Base-by-base conservation (phyloP, 2,329 filamentous ascomycete species). In the Penicillium hesseltinei region DNA sequence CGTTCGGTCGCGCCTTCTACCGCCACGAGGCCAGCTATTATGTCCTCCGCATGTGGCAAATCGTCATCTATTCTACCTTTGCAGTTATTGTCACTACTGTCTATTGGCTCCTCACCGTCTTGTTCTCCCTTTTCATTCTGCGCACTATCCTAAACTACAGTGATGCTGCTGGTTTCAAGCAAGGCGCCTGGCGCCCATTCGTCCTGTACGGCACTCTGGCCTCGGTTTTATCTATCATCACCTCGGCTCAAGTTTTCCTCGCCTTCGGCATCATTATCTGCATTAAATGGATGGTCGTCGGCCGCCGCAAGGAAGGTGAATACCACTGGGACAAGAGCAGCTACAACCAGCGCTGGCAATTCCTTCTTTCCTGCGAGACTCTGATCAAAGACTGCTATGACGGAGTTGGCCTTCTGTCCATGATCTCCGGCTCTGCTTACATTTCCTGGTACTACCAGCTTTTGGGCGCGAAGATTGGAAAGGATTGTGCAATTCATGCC, bases 321-420 rank as follows among this genome's bases (percentile, higher is more conserved):
- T 83, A 83, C 62, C 80, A 84, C 68, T 85, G 82, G 82, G 83
- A 85, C 65, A 80, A 80, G 67, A 79, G 73, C 21, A 73, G 76
- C 17, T 85, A 84, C 70, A 84, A 82, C 68, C 83, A 85, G 63
- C 78, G 81, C 35, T 85, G 82, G 82, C 82, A 85, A 64, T 65
- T 84, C 9, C 82, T 81, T 64, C 73, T 84, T 3, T 75, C 76
- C 31, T 75, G 83, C 38, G 82, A 84, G 70, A 75, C 75, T 19
- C 68, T 85, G 3, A 77, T 81, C 2, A 74, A 79, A 9, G 71
- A 77, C 40, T 83, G 81, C 66, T 83, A 80, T 61, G 77, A 78
- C 4, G 77, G 79, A 1, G 66, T 78, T 27, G 82, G 82, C 17
- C 73, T 85, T 19, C 71, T 84, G 1, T 78, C 80, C 15, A 73